Conservation (phyloP, 148 eudicot genomes). For the Talinum fruticosum region DNA sequence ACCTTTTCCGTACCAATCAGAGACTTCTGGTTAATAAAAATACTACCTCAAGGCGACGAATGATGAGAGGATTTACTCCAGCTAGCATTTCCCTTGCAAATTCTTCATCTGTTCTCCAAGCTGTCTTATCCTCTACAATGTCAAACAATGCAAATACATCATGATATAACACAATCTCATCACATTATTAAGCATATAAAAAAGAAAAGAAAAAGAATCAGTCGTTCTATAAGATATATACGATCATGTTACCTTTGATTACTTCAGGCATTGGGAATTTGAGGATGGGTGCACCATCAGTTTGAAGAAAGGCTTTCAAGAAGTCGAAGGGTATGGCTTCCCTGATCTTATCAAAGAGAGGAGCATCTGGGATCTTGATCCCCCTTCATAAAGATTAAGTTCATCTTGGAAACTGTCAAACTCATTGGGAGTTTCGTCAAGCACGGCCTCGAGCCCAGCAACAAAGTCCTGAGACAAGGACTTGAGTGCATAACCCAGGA, state of each 20-base stretch:
- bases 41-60: slow-evolving; percentile 55
- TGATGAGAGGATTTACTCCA: slow-evolving; percentile 67
- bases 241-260: slow-evolving; percentile 49
- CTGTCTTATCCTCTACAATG: slow-evolving; percentile 60
- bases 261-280: slow-evolving; percentile 74
- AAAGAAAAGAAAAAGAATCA: neutral
- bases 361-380: slow-evolving; percentile 36
- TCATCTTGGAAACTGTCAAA: slow-evolving; percentile 64
- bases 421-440: slow-evolving; percentile 52
- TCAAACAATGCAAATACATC: neutral
- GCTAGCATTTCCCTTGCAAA: slow-evolving; percentile 88
- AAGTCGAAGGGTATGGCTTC: slow-evolving; percentile 54
- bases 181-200: neutral
- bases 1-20: neutral
- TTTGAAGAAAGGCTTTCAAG: slow-evolving; percentile 46
- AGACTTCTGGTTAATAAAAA: neutral
- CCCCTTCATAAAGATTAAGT: slow-evolving; percentile 57
- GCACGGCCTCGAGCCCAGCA: slow-evolving; percentile 44
- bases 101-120: slow-evolving; percentile 90
- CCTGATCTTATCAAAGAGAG: slow-evolving; percentile 30
- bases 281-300: slow-evolving; percentile 50
- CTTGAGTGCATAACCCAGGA: slow-evolving; percentile 55
- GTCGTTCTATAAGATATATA: neutral
- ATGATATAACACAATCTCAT: neutral
- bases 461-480: slow-evolving; percentile 48